phyloP scores from a whole-genome alignment of 768 basidiomycete species.

The Aureoboletus auriporus region DNA sequence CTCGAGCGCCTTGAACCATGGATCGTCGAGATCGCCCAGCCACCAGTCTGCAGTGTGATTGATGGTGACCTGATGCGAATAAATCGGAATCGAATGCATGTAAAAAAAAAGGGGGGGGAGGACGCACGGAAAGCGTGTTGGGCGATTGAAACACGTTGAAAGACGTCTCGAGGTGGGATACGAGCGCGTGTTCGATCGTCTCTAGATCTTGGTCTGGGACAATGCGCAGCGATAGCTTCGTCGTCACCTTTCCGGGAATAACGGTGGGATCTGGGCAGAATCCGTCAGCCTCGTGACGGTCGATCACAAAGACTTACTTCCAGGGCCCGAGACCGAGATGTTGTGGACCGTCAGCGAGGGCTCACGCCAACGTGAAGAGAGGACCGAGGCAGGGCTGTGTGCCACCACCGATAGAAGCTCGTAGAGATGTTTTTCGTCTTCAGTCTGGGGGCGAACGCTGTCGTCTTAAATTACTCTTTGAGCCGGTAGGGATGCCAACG shows the following conservation, averaged over 20 bases:
- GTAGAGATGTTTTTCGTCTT: slow-evolving; percentile 66
- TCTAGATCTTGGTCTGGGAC: slow-evolving; percentile 91
- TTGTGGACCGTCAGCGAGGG: slow-evolving; percentile 89
- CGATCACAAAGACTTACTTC: slow-evolving; percentile 44
- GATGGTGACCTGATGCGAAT: slow-evolving; percentile 55
- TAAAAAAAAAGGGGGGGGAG: too few species aligned
- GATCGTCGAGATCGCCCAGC: slow-evolving; percentile 82
- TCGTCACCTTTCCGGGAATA: slow-evolving; percentile 81
- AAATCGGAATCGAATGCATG: too few species aligned
- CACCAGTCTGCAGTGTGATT: slow-evolving; percentile 93
- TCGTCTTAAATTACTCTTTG: slow-evolving; percentile 51
- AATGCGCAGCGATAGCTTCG: slow-evolving; percentile 85
- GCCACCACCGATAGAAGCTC: slow-evolving; percentile 66
- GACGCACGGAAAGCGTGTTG: slow-evolving; percentile 63
- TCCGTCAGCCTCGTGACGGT: neutral
- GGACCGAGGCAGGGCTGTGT: slow-evolving; percentile 57
- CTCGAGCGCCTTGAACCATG: slow-evolving; percentile 86
- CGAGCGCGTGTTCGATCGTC: slow-evolving; percentile 57
- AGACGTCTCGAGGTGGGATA: slow-evolving; percentile 49
- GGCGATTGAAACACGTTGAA: slow-evolving; percentile 63
- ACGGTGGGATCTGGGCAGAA: slow-evolving; percentile 67
- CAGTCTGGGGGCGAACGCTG: slow-evolving; percentile 62
- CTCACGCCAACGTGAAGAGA: slow-evolving; percentile 83
- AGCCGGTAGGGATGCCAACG: neutral
- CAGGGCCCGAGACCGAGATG: slow-evolving; percentile 77